Evolutionary conservation across 2,329 filamentous ascomycete genomes (phyloP), one percentile per base, ranked within the genome.

Genomic region (Exserohilum rostratum): DNA sequence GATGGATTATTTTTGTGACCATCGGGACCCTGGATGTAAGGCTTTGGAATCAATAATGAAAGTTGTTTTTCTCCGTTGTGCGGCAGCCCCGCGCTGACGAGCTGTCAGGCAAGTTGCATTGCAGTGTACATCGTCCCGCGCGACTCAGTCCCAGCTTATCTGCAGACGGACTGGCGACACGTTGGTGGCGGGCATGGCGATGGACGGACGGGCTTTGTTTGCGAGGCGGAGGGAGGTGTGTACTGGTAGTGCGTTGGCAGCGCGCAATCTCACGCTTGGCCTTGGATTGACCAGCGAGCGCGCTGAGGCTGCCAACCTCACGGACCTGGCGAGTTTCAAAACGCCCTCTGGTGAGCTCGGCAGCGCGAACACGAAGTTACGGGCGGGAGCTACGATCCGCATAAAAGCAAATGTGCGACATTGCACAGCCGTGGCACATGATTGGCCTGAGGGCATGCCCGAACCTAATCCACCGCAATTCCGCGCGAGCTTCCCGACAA

Each of bases 361-460:
- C n/a, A n/a, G n/a, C 6, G 18, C 27, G 35, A 27, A 39, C 18
- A 12, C n/a, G n/a, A 37, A 11, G n/a, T 11, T 7, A 17, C 13
- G 29, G 13, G 17, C 35, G 35, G 35, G 35, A 22, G 18, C 46
- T 31, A 33, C 31, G 35, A 33, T 22, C 15, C 18, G 46, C 27
- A 37, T 18, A 48, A 39, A 48, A 48, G 46, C 29, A 48, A 25
- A 48, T n/a, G 33, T 27, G 27, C 9, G 11, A 39, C 37, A 25
- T 33, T 31, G 35, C 46, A 48, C 35, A 22, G 7, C n/a, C 11
- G 17, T 18, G 6, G 3, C 20, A 1, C 2, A 2, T 31, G 18
- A 45, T 45, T 46, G 43, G 43, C 15, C 18, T 11, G 17, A 25
- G 5, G 9, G 12, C 2, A 20, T 6, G 17, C 12, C 34, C 33